phyloP scores from a whole-genome alignment of 2,329 filamentous ascomycete species.

The Chaetomiaceae sp. region DNA sequence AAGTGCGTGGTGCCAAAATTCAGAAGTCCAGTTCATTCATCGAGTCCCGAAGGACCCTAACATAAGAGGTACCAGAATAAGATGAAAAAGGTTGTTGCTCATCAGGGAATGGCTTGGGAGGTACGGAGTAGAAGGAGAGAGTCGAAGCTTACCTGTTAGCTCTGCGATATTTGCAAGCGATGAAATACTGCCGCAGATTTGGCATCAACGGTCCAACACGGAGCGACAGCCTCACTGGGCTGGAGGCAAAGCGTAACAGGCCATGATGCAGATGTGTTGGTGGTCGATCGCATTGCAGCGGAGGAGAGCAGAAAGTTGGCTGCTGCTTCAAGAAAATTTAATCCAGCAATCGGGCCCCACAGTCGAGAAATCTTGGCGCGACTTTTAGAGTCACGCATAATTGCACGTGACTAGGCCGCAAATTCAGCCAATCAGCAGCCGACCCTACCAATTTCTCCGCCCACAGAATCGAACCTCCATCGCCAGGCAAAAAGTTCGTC shows the following conservation, averaged over 20 bases:
- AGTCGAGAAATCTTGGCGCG: neutral
- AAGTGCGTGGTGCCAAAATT: conserved; percentile 33
- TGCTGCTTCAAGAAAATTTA: conserved; percentile 3
- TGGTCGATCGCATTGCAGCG: neutral
- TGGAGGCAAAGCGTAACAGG: neutral
- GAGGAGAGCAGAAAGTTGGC: neutral
- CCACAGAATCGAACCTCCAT: conserved; percentile 33
- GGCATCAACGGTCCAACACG: too few relatives aligned
- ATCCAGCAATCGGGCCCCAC: neutral
- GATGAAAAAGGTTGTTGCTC: conserved; percentile 54
- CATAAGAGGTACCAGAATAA: conserved; percentile 99
- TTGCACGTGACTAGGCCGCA: conserved; percentile 1
- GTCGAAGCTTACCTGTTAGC: conserved; percentile 33
- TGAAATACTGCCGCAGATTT: neutral
- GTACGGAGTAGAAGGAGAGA: conserved; percentile 12
- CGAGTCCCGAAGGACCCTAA: conserved; percentile 61
- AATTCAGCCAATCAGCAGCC: conserved; percentile 21
- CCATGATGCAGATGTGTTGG: neutral
- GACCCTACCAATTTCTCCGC: conserved; percentile 42
- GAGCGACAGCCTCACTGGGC: neutral
- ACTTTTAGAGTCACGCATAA: neutral
- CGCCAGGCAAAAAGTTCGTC: conserved; percentile 16
- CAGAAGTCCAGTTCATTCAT: conserved; percentile 90
- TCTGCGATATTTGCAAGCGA: neutral
- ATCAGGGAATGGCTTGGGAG: conserved; percentile 54